Evolutionary conservation across 164 flowering plant species (phyloP).

Genomic region (Malania oleifera): DNA sequence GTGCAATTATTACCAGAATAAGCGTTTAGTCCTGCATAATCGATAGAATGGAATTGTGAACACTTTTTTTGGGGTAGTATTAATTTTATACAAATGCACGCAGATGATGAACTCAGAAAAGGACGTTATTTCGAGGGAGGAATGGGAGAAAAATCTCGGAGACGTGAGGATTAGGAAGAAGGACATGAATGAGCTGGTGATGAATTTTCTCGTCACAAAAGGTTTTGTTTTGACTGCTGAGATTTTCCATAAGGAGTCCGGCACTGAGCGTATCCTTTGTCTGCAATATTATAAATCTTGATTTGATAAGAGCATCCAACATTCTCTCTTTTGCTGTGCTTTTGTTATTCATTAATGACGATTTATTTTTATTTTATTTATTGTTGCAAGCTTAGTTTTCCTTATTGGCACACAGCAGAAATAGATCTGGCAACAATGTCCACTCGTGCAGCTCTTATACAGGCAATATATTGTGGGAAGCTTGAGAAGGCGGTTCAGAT

Average conservation of each 20-base stretch:
- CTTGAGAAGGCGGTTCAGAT: background rate
- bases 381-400: background rate
- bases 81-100: no score
- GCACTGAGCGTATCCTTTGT: background rate
- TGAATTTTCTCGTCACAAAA: background rate
- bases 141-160: background rate
- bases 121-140: background rate
- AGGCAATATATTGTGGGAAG: background rate
- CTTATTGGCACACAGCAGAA: background rate
- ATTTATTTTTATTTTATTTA: no score
- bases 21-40: no score
- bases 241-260: background rate
- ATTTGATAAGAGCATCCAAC: no score
- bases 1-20: no score
- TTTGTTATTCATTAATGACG: no score
- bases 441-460: background rate
- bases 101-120: background rate
- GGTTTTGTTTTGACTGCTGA: background rate
- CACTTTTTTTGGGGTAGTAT: no score
- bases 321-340: no score
- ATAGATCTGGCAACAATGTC: background rate
- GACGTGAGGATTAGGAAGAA: background rate
- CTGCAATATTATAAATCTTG: no score
- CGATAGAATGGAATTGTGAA: no score
- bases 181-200: background rate